Conservation (phyloP, 2,329 filamentous ascomycete species). For the Magnaporthales sp. region DNA sequence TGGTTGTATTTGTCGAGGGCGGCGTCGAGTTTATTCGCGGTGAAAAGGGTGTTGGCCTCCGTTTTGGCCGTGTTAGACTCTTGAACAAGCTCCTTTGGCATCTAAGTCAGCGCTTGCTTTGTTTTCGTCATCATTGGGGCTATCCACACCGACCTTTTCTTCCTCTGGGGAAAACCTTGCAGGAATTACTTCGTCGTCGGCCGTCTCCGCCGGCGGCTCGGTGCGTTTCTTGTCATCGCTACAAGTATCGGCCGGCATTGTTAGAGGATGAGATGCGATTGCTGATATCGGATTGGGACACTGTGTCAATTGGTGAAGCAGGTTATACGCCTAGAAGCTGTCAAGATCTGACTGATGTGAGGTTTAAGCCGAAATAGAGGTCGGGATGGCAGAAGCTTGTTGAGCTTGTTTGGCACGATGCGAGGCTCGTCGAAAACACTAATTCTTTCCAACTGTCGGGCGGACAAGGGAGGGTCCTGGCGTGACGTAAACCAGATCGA, state of each 20-base stretch:
- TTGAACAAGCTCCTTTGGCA: slow-evolving; percentile 51
- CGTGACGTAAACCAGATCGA: background rate
- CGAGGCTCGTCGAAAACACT: background rate
- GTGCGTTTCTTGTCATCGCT: background rate
- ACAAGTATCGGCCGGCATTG: background rate
- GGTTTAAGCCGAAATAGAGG: background rate
- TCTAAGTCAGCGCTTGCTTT: background rate
- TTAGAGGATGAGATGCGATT: background rate
- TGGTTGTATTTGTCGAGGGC: slow-evolving; percentile 78
- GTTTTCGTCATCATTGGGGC: background rate
- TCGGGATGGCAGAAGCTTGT: background rate
- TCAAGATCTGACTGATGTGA: background rate
- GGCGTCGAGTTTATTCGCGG: slow-evolving; percentile 59
- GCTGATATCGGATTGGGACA: background rate
- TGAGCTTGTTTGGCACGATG: background rate
- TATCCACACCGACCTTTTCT: slow-evolving; percentile 38
- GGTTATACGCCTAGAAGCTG: no score
- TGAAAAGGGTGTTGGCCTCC: slow-evolving; percentile 74
- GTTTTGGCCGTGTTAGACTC: slow-evolving; percentile 68
- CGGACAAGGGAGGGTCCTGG: background rate
- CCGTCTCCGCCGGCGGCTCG: background rate
- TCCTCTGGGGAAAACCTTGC: slow-evolving; percentile 44
- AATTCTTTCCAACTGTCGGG: background rate
- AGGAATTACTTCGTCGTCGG: slow-evolving; percentile 19
- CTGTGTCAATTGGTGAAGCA: background rate